Evolutionary conservation across 129 eudicot genomes (phyloP).

Genomic region (Kitagawia praeruptora): DNA sequence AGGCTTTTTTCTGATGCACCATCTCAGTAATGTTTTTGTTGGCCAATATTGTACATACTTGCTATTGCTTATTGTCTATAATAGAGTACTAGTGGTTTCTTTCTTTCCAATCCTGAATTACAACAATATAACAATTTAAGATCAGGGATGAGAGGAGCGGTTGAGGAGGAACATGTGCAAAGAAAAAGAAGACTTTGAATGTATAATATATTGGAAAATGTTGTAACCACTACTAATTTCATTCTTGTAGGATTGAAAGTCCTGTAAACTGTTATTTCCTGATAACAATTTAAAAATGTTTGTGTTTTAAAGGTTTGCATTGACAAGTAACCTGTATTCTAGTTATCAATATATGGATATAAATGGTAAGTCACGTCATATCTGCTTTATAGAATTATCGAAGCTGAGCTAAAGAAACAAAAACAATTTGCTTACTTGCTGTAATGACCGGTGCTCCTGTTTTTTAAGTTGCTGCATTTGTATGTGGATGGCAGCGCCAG

Average conservation of each 20-base stretch:
- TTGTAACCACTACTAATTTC: not conserved
- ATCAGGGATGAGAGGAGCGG: not conserved
- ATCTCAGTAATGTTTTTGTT: not conserved
- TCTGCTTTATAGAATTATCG: not conserved
- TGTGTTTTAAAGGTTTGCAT: no score
- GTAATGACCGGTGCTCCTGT: not conserved
- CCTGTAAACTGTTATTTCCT: not conserved
- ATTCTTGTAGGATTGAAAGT: not conserved
- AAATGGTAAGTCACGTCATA: not conserved
- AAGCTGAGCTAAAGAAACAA: not conserved
- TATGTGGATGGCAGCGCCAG: not conserved
- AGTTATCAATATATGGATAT: not conserved
- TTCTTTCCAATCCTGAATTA: not conserved
- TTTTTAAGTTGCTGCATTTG: not conserved
- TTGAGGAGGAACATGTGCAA: no score
- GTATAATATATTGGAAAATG: not conserved
- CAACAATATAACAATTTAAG: not conserved
- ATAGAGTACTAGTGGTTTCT: not conserved
- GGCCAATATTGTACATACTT: not conserved
- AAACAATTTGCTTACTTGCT: not conserved
- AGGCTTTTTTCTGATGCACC: no score
- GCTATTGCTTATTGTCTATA: not conserved
- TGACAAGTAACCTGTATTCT: not conserved
- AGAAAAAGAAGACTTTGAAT: not conserved
- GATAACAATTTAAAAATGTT: not conserved